Evolutionary conservation across 805 yeast species (phyloP), one percentile per base, ranked within the genome.

Genomic region (Kurtzmaniella fragi): DNA sequence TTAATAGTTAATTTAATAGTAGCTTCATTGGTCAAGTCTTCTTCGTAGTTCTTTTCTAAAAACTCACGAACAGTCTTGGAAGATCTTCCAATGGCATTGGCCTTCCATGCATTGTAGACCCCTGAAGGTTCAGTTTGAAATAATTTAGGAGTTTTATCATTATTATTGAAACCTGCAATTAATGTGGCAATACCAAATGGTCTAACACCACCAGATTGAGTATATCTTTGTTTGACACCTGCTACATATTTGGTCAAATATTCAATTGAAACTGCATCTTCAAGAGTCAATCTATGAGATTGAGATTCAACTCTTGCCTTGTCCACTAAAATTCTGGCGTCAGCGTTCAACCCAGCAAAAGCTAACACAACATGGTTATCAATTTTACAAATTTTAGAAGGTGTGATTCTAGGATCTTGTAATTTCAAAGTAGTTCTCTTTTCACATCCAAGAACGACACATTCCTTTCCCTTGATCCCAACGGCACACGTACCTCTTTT

Each of bases 401-500:
- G 98, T 2, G 97, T 90, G 48, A 87, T 91, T 59, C 98, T 78
- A 35, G 97, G 91, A 64, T 93, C 98, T 67, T 93, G 99, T 49
- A 93, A 73, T 62, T 93, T 93, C 56, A 93, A 70, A 1, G 98
- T 90, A 34, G 95, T 86, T 68, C 98, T 81, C 70, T 91, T 85
- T 63, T 93, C 99, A 67, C 98, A 91, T 16, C 97, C 99, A 34
- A 93, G 74, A 9, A 93, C 96, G 9, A 93, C 98, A 42, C 82
- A 78, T 44, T 81, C 82, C 46, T 76, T 74, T 39, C 98, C 98
- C 61, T 90, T 91, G 43, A 93, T 91, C 31, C 97, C 99, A 34
- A 93, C 96, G 1, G 98, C 96, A 60, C 96, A 88, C 2, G 99
- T 93, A 43, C 99, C 99, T 66, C 98, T 79, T 59, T 91, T 93